A percentile compares a stretch with the other conserved stretches of the same genome.
Conservation (phyloP, 1,139 yeast species). For the Pichia sp. region DNA sequence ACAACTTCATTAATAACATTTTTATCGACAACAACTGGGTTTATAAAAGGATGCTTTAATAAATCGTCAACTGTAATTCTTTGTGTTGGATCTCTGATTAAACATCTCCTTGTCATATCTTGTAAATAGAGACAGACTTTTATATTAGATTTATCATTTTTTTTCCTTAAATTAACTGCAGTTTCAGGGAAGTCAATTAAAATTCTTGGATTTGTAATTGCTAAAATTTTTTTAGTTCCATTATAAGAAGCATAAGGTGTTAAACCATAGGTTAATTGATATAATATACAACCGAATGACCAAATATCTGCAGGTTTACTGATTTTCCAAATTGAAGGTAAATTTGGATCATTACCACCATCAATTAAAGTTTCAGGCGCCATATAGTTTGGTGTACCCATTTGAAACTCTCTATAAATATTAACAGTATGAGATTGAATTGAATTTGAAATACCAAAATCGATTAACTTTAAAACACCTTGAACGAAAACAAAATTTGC, state of each 20-base stretch:
- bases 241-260: constrained; percentile 84
- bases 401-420: constrained; percentile 81
- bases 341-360: constrained; percentile 31
- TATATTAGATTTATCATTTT: constrained; percentile 15
- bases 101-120: constrained; percentile 66
- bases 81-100: constrained; percentile 62
- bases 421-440: constrained; percentile 91
- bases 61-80: constrained; percentile 63
- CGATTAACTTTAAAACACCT: constrained; percentile 81
- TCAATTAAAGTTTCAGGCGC: constrained; percentile 92
- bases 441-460: constrained; percentile 93
- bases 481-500: constrained; percentile 87
- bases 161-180: constrained; percentile 23
- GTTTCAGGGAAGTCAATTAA: constrained; percentile 53
- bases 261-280: constrained; percentile 90
- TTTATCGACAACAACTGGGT: constrained; percentile 67
- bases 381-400: constrained; percentile 97
- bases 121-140: constrained; percentile 37
- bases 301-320: constrained; percentile 96
- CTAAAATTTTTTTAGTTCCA: constrained; percentile 74
- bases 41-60: constrained; percentile 50
- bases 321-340: constrained; percentile 53
- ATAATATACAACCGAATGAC: constrained; percentile 96
- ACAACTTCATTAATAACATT: constrained; percentile 63
- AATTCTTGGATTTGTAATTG: constrained; percentile 83